Conservation (phyloP, 805 yeast genomes). For the Suhomyces prunicola region DNA sequence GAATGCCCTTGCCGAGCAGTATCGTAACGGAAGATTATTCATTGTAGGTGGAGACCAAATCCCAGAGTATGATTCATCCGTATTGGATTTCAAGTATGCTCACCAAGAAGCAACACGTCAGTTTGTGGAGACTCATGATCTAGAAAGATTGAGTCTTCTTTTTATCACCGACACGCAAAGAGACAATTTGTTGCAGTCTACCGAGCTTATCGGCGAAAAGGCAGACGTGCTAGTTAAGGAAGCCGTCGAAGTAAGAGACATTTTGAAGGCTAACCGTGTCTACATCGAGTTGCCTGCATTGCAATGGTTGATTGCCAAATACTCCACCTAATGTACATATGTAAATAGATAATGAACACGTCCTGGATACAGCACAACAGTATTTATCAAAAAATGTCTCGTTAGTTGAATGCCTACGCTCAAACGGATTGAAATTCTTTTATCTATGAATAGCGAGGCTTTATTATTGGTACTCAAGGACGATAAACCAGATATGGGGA, state of each 20-base stretch:
- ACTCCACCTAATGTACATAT: constrained; percentile 18
- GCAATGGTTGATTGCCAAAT: constrained; percentile 48
- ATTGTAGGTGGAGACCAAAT: constrained; percentile 54
- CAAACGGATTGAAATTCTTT: too few species aligned
- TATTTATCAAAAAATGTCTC: not conserved
- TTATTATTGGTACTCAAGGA: constrained; percentile 5
- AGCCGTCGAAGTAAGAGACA: constrained; percentile 77
- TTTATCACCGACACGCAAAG: constrained; percentile 65
- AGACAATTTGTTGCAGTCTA: constrained; percentile 57
- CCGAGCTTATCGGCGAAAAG: constrained; percentile 49
- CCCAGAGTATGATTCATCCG: constrained; percentile 15
- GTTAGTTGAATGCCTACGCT: too few species aligned
- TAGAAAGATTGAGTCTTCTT: constrained; percentile 53
- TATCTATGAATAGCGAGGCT: not conserved
- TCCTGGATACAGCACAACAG: not conserved
- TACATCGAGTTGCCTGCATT: constrained; percentile 72
- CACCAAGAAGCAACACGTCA: constrained; percentile 47
- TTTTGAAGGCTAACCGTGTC: constrained; percentile 74
- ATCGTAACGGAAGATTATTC: constrained; percentile 67
- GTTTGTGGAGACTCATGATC: constrained; percentile 47
- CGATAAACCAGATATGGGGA: constrained; percentile 18
- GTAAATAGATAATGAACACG: constrained; percentile 1
- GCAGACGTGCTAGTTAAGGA: constrained; percentile 71
- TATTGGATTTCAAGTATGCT: constrained; percentile 37
- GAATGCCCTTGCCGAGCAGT: constrained; percentile 78